Base-by-base conservation (phyloP, 768 basidiomycete genomes). In the Tylopilus rubrobrunneus region DNA sequence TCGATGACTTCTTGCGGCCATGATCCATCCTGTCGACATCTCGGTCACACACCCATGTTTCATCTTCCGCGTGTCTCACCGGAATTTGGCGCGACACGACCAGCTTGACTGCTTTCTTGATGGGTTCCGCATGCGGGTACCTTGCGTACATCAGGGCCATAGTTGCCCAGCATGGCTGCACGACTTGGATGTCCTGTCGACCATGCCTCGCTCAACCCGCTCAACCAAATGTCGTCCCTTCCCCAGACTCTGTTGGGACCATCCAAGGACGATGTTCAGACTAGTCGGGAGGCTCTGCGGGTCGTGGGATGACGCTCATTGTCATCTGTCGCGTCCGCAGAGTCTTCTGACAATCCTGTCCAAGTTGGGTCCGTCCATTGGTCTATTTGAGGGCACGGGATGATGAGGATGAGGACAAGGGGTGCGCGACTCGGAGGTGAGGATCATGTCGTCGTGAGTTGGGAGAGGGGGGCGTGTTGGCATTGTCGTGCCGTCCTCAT, bases 1-100 rank as follows among this genome's bases (percentile, higher is more conserved):
- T 95, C 93, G 42, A 95, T 93, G 19, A 90, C 90, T 70, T 98
- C 96, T 67, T 96, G 93, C 2, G 91, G 79, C 96, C 97, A 99
- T 4, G 92, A 90, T 12, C 97, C 97, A 63, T 98, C 88, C 84
- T 91, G 56, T 39, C 55, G 19, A 36, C 0, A 8, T 27, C 37
- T 58, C 33, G 51, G 56, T 14, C 29, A 40, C 21, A 19, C 5
- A 40, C 21, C 42, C 42, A 9, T 25, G 43, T 23, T 47, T 51
- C 37, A 31, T 19, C 9, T 33, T 44, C 31, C 25, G 21, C 15
- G 42, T 52, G 52, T 75, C 83, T 62, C 65, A 92, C 91, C 31
- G 84, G 81, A 40, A 80, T 77, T 67, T 99, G 97, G 37, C 97
- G 80, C 5, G 80, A 80, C 90, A 98, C 96, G 51, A 99, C 91